These are phyloP conservation scores for Tardiomyces depauwii DNA, from an alignment of 1,139 yeast species.

Conservation along the genomic window DNA sequence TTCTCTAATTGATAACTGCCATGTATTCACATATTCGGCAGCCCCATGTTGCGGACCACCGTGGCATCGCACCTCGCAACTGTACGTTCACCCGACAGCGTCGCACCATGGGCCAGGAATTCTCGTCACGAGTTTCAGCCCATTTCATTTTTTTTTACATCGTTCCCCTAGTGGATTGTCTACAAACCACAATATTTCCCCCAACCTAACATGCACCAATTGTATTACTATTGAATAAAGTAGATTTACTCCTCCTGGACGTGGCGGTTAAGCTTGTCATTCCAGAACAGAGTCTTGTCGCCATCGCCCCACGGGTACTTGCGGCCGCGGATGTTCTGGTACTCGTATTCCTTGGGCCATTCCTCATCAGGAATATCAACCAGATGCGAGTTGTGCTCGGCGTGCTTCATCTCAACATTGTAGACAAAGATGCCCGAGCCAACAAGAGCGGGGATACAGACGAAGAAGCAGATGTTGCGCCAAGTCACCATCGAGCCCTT, in stretches of 20 bases:
- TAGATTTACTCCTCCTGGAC: slow-evolving; percentile 5
- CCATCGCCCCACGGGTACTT: slow-evolving; percentile 98
- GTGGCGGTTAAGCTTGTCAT: slow-evolving; percentile 82
- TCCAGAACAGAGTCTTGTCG: slow-evolving; percentile 96
- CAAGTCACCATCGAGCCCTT: slow-evolving; percentile 63
- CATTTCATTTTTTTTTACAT: too few species aligned
- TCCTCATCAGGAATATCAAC: slow-evolving; percentile 55
- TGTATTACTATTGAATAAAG: neutral
- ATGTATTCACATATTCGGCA: too few species aligned
- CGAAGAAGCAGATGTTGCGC: slow-evolving; percentile 71
- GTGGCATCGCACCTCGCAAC: too few species aligned
- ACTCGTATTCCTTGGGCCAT: slow-evolving; percentile 85
- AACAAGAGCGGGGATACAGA: slow-evolving; percentile 74
- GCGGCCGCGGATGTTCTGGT: slow-evolving; percentile 77
- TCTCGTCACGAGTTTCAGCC: too few species aligned
- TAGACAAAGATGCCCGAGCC: slow-evolving; percentile 71
- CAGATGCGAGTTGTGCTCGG: slow-evolving; percentile 66
- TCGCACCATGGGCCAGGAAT: too few species aligned
- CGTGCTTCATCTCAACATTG: slow-evolving; percentile 75
- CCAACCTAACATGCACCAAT: neutral
- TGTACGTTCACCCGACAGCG: too few species aligned
- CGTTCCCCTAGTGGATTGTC: too few species aligned
- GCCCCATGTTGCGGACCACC: too few species aligned
- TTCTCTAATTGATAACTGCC: too few species aligned
- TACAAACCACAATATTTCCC: too few species aligned